A percentile compares a stretch with the other conserved stretches of the same genome.
Evolutionary conservation across 2,329 filamentous ascomycete genomes (phyloP).

Genomic region (Fusarium sp.): DNA sequence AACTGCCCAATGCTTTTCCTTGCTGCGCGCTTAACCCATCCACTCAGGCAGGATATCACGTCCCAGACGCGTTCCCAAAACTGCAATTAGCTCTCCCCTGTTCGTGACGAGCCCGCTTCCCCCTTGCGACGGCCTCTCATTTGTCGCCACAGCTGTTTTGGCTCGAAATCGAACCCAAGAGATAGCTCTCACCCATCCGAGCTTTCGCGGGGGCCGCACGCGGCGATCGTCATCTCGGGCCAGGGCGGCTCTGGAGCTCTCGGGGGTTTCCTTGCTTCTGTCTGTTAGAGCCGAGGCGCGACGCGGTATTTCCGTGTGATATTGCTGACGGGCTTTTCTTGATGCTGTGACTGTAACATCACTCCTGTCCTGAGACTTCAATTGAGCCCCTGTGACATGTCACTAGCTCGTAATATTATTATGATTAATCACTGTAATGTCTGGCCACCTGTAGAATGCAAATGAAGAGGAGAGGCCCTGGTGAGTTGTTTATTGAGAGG

Average conservation of each 20-base stretch:
- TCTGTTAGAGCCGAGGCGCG: conserved; percentile 3
- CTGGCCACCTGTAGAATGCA: neutral
- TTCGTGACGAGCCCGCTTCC: conserved; percentile 21
- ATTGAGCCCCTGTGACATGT: neutral
- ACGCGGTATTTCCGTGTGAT: conserved; percentile 9
- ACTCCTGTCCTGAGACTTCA: neutral
- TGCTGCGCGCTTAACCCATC: conserved; percentile 38
- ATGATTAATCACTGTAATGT: neutral
- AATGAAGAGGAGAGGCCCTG: neutral
- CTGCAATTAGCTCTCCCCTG: conserved; percentile 32
- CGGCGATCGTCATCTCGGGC: conserved; percentile 33
- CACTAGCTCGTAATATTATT: neutral
- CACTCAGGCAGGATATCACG: conserved; percentile 31
- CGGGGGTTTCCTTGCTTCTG: conserved; percentile 15
- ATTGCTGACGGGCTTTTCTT: neutral
- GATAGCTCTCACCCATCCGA: conserved; percentile 2
- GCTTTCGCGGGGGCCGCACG: conserved; percentile 25
- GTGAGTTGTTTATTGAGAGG: neutral
- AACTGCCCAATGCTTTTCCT: conserved; percentile 19
- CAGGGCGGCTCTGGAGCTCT: conserved; percentile 14
- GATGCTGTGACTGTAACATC: neutral
- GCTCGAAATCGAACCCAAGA: neutral
- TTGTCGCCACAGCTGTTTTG: conserved; percentile 20
- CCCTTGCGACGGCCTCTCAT: conserved; percentile 28
- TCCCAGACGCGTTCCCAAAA: conserved; percentile 33